Evolutionary conservation across 352 stramenopile genomes (phyloP).

Genomic region (Pythium periplocum): DNA sequence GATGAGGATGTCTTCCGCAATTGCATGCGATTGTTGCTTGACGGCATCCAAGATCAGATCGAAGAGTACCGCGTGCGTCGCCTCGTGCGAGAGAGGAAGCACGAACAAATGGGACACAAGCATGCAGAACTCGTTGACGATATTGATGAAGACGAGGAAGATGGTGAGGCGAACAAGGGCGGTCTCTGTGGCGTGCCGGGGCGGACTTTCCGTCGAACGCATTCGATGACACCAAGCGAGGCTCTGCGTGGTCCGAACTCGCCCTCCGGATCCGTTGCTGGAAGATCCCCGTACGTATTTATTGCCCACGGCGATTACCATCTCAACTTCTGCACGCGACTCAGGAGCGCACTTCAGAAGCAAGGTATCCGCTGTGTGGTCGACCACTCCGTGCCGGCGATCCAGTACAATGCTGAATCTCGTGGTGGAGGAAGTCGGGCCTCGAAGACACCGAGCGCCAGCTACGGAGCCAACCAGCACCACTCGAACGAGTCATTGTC

Average conservation of each 20-base stretch:
- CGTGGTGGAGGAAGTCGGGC: neutral
- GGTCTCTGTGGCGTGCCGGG: neutral
- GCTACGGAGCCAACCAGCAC: too few relatives aligned
- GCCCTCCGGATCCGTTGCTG: too few relatives aligned
- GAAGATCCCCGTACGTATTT: constrained; percentile 44
- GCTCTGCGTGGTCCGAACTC: neutral
- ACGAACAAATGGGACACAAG: constrained; percentile 23
- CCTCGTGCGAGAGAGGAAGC: constrained; percentile 31
- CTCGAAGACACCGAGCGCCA: neutral
- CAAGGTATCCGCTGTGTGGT: constrained; percentile 54
- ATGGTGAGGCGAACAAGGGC: neutral
- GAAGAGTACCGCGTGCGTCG: constrained; percentile 63
- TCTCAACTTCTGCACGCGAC: constrained; percentile 45
- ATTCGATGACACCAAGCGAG: neutral
- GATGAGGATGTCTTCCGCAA: constrained; percentile 61
- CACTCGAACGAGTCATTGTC: constrained; percentile 1
- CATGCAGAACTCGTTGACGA: neutral
- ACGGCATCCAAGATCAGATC: constrained; percentile 81
- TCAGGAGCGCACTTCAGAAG: constrained; percentile 55
- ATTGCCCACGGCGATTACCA: constrained; percentile 77
- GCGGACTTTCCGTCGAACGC: too few relatives aligned
- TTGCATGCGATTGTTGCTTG: constrained; percentile 61
- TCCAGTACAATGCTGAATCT: constrained; percentile 18
- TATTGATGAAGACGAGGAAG: neutral
- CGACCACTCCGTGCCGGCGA: constrained; percentile 40